These are phyloP conservation scores for Plantago elongata DNA, from an alignment of 257 asterid species.

Conservation along the genomic window DNA sequence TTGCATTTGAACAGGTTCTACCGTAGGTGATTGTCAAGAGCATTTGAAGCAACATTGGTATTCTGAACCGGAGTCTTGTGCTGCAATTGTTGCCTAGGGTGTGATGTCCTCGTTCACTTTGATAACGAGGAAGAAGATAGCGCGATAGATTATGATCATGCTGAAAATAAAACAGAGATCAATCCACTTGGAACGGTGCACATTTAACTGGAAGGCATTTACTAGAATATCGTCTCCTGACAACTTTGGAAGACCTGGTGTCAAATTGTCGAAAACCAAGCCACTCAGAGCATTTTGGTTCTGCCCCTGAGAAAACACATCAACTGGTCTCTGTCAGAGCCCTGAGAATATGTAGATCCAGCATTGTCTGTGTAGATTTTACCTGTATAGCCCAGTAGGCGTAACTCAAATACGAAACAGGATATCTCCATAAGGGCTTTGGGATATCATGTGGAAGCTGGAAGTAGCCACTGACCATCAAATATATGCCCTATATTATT, in stretches of 20 bases:
- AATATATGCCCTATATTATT: conserved; percentile 66
- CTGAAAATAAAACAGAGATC: conserved; percentile 69
- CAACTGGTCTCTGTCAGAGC: background rate
- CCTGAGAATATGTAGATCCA: conserved; percentile 82
- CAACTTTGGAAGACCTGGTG: conserved; percentile 70
- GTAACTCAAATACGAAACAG: conserved; percentile 69
- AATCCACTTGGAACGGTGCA: conserved; percentile 69
- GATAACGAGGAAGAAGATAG: conserved; percentile 84
- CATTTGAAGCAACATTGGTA: no score
- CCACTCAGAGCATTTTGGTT: conserved; percentile 87
- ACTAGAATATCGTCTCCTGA: conserved; percentile 84
- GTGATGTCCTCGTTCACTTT: conserved; percentile 89
- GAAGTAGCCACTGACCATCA: conserved; percentile 92
- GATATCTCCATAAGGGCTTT: conserved; percentile 92
- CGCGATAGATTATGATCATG: conserved; percentile 76
- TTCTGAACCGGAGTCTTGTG: conserved; percentile 36
- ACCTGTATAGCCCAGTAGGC: no score
- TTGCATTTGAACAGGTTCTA: no score
- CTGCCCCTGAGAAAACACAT: conserved; percentile 53
- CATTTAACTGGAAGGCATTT: conserved; percentile 71
- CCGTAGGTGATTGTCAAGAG: no score
- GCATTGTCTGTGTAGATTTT: conserved; percentile 32
- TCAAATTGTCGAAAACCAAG: conserved; percentile 65
- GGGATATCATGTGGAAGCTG: conserved; percentile 96
- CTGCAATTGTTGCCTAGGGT: conserved; percentile 74